These are phyloP conservation scores for Metschnikowia borealis DNA, from an alignment of 805 yeast genomes.

Conservation along the genomic window DNA sequence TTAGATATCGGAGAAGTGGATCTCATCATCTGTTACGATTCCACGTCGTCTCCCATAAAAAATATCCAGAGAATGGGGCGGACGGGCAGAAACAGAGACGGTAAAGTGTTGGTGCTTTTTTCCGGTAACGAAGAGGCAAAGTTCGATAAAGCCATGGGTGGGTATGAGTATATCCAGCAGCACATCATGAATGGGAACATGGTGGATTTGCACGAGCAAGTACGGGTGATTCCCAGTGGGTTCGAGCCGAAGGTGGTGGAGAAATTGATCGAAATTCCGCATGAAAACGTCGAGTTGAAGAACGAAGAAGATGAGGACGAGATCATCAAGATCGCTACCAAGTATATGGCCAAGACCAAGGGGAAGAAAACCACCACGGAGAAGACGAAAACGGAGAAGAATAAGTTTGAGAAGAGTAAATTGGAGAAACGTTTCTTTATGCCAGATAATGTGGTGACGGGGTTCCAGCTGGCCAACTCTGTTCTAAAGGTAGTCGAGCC, in stretches of 20 bases:
- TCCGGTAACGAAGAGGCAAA: constrained; percentile 75
- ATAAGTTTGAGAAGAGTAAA: constrained; percentile 13
- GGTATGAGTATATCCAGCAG: constrained; percentile 73
- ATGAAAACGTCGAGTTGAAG: constrained; percentile 56
- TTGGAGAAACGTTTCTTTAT: constrained; percentile 52
- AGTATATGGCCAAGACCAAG: constrained; percentile 43
- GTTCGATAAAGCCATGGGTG: constrained; percentile 79
- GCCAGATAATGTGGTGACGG: constrained; percentile 70
- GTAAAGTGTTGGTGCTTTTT: constrained; percentile 70
- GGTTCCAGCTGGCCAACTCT: constrained; percentile 51
- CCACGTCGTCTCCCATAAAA: constrained; percentile 89
- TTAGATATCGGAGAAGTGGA: constrained; percentile 98
- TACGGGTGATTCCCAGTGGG: constrained; percentile 63
- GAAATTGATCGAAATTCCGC: constrained; percentile 60
- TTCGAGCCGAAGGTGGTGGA: constrained; percentile 55
- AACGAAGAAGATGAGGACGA: constrained; percentile 62
- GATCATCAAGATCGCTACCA: constrained; percentile 64
- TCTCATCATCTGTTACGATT: constrained; percentile 85
- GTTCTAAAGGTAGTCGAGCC: constrained; percentile 28
- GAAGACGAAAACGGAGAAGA: no score
- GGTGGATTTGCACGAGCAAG: constrained; percentile 45
- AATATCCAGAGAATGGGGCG: constrained; percentile 96
- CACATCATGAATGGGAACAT: constrained; percentile 51
- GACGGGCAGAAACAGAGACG: constrained; percentile 93
- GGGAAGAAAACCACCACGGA: constrained; percentile 1